Conservation (phyloP, 2,329 filamentous ascomycete genomes). For the Cladosporium sphaerospermum region DNA sequence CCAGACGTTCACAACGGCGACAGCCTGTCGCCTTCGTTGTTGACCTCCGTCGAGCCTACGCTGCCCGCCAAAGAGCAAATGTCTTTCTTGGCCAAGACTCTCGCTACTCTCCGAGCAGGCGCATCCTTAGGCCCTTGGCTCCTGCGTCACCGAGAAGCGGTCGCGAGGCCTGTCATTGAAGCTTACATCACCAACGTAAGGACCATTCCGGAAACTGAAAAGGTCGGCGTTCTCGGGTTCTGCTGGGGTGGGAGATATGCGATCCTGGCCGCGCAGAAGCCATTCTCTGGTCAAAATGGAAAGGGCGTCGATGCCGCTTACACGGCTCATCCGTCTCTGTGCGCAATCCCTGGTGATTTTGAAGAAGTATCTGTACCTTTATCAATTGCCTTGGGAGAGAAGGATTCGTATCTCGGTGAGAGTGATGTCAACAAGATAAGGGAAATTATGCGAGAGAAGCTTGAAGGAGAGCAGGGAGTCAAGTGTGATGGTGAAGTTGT, state of each 20-base stretch:
- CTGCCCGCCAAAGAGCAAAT: constrained; percentile 34
- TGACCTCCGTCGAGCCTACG: constrained; percentile 39
- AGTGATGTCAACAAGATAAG: constrained; percentile 35
- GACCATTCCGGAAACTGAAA: constrained; percentile 35
- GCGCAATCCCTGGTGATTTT: constrained; percentile 39
- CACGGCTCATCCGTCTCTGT: constrained; percentile 37
- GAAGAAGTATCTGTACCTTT: constrained; percentile 35
- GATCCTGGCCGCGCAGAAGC: constrained; percentile 28
- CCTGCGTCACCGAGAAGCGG: constrained; percentile 37
- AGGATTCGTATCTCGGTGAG: constrained; percentile 38
- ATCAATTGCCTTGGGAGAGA: constrained; percentile 36
- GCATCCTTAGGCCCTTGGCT: constrained; percentile 40
- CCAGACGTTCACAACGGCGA: constrained; percentile 40
- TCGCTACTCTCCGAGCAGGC: constrained; percentile 35
- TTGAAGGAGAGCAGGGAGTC: constrained; percentile 23
- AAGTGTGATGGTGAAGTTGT: constrained; percentile 31
- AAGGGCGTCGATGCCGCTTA: constrained; percentile 37
- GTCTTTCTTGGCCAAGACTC: constrained; percentile 34
- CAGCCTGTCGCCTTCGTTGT: constrained; percentile 34
- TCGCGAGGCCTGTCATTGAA: constrained; percentile 39
- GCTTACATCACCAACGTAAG: constrained; percentile 37
- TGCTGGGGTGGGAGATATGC: constrained; percentile 43
- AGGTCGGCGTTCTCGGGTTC: constrained; percentile 43
- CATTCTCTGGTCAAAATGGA: constrained; percentile 19
- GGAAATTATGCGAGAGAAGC: constrained; percentile 36